phyloP scores from a whole-genome alignment of 2,329 filamentous ascomycete species.

The Penicillium sp. region DNA sequence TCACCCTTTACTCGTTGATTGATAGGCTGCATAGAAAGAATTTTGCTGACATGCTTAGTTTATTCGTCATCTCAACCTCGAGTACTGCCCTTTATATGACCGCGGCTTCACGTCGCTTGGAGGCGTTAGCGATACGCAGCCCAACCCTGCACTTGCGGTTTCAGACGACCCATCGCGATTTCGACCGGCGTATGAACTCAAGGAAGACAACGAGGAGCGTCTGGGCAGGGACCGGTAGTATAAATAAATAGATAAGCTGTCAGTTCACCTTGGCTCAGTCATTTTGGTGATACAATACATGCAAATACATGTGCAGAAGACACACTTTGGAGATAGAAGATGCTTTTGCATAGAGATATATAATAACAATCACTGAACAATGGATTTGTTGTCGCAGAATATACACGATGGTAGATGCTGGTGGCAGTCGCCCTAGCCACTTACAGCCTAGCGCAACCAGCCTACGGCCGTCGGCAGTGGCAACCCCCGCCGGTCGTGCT shows the following conservation, averaged over 20 bases:
- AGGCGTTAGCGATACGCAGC: slow-evolving; percentile 80
- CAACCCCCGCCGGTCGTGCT: background rate
- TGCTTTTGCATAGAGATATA: no score
- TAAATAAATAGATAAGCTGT: background rate
- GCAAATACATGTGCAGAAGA: no score
- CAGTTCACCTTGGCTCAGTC: background rate
- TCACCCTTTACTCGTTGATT: background rate
- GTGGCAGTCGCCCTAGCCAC: background rate
- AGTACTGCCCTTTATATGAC: slow-evolving; percentile 86
- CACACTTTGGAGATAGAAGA: no score
- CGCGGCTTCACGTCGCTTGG: slow-evolving; percentile 88
- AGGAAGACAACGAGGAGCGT: slow-evolving; percentile 16
- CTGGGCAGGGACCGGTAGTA: slow-evolving; percentile 11
- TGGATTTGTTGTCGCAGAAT: no score
- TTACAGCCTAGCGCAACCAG: background rate
- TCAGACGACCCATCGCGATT: slow-evolving; percentile 2
- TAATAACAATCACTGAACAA: no score
- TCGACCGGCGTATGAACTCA: slow-evolving; percentile 17
- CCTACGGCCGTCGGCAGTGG: background rate
- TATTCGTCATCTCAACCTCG: slow-evolving; percentile 66
- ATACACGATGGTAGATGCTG: no score
- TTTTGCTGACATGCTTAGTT: slow-evolving; percentile 41
- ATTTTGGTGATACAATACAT: no score
- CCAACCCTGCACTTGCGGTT: slow-evolving; percentile 60
- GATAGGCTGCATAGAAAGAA: background rate